Evolutionary conservation across 1,284 basidiomycete genomes (phyloP).

Genomic region (Marasmius sp.): DNA sequence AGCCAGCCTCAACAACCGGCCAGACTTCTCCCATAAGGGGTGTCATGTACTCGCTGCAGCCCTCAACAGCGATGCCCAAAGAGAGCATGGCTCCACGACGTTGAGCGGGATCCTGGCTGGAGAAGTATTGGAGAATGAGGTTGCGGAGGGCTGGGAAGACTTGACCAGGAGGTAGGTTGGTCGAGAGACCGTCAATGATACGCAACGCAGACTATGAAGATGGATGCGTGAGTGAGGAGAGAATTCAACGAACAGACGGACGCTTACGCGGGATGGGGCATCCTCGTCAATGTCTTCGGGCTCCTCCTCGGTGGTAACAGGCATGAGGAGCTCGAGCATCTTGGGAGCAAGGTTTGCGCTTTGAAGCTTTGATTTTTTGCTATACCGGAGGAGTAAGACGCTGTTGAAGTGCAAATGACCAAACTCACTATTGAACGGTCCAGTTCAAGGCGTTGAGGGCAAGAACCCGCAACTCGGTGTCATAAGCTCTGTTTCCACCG

Average conservation of each 20-base stretch:
- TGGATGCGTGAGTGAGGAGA: constrained; percentile 9
- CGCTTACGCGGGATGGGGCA: constrained; percentile 84
- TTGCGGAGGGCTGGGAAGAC: constrained; percentile 92
- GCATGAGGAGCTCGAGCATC: constrained; percentile 92
- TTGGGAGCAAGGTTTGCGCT: constrained; percentile 81
- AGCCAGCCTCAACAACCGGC: constrained; percentile 91
- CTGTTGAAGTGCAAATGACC: not conserved
- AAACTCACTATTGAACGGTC: constrained; percentile 87
- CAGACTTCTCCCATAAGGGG: constrained; percentile 92
- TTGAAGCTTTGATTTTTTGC: constrained; percentile 97
- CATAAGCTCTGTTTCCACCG: constrained; percentile 80
- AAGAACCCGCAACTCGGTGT: constrained; percentile 85
- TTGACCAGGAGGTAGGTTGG: constrained; percentile 91
- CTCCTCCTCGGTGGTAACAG: constrained; percentile 93
- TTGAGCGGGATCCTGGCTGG: constrained; percentile 71
- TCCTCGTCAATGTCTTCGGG: constrained; percentile 80
- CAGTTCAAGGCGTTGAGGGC: constrained; percentile 95
- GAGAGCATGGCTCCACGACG: constrained; percentile 96
- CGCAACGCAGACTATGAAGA: constrained; percentile 80
- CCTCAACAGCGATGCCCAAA: constrained; percentile 95
- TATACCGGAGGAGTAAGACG: constrained; percentile 28
- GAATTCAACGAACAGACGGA: constrained; percentile 1
- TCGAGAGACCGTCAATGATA: constrained; percentile 92
- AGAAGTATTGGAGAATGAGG: constrained; percentile 83
- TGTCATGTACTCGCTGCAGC: constrained; percentile 97